Conservation (phyloP, 2,329 filamentous ascomycete genomes). For the Bipolaris sorokiniana region DNA sequence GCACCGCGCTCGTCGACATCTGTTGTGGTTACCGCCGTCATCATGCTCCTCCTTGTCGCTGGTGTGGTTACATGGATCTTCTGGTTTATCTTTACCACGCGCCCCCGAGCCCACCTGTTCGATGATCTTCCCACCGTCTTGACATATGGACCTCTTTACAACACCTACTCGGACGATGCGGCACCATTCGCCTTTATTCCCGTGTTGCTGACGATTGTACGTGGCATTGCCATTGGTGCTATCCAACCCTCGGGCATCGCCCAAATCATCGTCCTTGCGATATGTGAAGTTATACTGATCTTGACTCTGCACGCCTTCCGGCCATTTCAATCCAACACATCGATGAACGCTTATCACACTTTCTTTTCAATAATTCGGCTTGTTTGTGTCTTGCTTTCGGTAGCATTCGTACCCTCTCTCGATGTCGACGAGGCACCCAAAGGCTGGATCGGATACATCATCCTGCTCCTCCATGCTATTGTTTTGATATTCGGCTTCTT, state of each 20-base stretch:
- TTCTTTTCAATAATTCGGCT: constrained; percentile 81
- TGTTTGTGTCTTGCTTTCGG: constrained; percentile 61
- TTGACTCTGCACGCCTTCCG: constrained; percentile 87
- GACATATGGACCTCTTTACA: constrained; percentile 91
- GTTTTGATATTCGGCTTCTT: constrained; percentile 92
- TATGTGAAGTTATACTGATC: constrained; percentile 90
- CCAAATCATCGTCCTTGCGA: constrained; percentile 88
- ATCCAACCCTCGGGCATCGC: constrained; percentile 92
- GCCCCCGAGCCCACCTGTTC: constrained; percentile 85
- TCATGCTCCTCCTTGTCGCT: constrained; percentile 75
- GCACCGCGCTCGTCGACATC: constrained; percentile 70
- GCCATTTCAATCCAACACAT: constrained; percentile 87
- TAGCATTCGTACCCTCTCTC: constrained; percentile 81
- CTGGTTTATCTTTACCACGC: constrained; percentile 77
- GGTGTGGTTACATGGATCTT: constrained; percentile 80
- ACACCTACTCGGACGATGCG: constrained; percentile 94
- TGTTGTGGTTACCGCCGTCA: constrained; percentile 74
- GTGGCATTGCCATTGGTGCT: constrained; percentile 88
- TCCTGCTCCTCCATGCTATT: constrained; percentile 81
- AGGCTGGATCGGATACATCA: constrained; percentile 94
- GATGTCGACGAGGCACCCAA: constrained; percentile 78
- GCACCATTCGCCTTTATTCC: constrained; percentile 89
- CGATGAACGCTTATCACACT: constrained; percentile 96
- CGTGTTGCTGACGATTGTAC: constrained; percentile 80
- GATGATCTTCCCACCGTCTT: constrained; percentile 91